Evolutionary conservation across 495 filamentous ascomycete genomes (phyloP).

Genomic region (Aspergillus funiculosus): DNA sequence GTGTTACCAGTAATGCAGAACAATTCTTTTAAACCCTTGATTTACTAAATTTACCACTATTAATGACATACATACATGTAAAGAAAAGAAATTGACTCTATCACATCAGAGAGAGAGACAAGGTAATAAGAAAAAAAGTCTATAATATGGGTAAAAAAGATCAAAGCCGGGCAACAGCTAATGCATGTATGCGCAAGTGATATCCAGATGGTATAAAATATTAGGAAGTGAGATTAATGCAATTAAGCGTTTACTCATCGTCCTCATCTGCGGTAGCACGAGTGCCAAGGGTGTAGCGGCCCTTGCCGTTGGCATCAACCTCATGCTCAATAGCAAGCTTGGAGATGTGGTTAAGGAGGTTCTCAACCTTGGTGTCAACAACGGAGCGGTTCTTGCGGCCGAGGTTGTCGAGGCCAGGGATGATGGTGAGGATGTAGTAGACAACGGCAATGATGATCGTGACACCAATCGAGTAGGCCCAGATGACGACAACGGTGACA

Average conservation of each 20-base stretch:
- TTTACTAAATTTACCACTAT: conserved; percentile 45
- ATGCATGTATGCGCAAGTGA: conserved; percentile 33
- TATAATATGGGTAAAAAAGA: conserved; percentile 38
- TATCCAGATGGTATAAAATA: conserved; percentile 27
- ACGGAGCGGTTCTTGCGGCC: conserved; percentile 71
- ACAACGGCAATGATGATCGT: conserved; percentile 73
- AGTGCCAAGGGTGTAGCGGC: conserved; percentile 55
- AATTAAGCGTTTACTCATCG: conserved; percentile 51
- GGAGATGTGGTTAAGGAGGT: conserved; percentile 68
- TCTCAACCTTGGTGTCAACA: conserved; percentile 74
- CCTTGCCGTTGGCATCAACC: conserved; percentile 48
- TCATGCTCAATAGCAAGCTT: conserved; percentile 73
- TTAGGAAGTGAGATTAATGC: conserved; percentile 25
- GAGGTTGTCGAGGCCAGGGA: conserved; percentile 65
- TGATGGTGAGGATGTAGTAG: conserved; percentile 67
- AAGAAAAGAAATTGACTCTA: conserved; percentile 41
- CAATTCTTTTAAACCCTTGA: conserved; percentile 34
- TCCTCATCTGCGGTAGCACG: conserved; percentile 61
- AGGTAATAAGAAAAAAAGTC: conserved; percentile 39
- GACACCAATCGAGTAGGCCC: conserved; percentile 72
- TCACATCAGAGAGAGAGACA: conserved; percentile 25
- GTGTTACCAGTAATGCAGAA: conserved; percentile 2
- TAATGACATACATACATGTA: conserved; percentile 49
- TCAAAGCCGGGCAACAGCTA: conserved; percentile 18
- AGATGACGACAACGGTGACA: conserved; percentile 73